These are phyloP conservation scores for Physcomitrium patens DNA, from an alignment of 225 moss, liverwort and hornwort species.

Conservation along the genomic window DNA sequence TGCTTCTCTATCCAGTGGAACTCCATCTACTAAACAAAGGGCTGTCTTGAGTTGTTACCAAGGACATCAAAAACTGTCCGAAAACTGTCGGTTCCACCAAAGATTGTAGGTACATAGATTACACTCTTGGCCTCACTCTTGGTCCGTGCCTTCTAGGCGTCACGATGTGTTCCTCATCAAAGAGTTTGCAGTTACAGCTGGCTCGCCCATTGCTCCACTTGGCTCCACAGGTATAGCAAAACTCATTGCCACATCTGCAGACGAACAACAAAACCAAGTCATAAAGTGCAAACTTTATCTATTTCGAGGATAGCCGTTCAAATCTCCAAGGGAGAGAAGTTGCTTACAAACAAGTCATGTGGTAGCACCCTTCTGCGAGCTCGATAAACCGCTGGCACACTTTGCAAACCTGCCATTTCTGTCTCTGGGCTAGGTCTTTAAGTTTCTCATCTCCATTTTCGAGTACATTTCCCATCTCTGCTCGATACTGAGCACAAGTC, in stretches of 20 bases:
- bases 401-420: constrained; percentile 54
- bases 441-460: constrained; percentile 42
- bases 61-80: no score
- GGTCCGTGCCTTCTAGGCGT: neutral
- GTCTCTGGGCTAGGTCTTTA: constrained; percentile 32
- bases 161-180: constrained; percentile 69
- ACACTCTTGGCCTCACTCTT: no score
- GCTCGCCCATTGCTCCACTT: constrained; percentile 61
- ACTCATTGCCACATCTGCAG: constrained; percentile 81
- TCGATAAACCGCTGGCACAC: constrained; percentile 71
- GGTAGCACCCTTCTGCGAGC: constrained; percentile 74
- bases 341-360: constrained; percentile 85
- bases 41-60: no score
- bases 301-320: no score
- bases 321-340: neutral
- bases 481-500: constrained; percentile 42
- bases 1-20: neutral
- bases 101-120: no score
- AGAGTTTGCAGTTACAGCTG: constrained; percentile 70
- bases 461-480: constrained; percentile 9
- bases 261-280: neutral
- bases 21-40: no score
- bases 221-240: constrained; percentile 82
- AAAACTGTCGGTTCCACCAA: no score
- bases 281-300: no score